phyloP scores from a whole-genome alignment of 345 rosid species.

The Hypericum perforatum region DNA sequence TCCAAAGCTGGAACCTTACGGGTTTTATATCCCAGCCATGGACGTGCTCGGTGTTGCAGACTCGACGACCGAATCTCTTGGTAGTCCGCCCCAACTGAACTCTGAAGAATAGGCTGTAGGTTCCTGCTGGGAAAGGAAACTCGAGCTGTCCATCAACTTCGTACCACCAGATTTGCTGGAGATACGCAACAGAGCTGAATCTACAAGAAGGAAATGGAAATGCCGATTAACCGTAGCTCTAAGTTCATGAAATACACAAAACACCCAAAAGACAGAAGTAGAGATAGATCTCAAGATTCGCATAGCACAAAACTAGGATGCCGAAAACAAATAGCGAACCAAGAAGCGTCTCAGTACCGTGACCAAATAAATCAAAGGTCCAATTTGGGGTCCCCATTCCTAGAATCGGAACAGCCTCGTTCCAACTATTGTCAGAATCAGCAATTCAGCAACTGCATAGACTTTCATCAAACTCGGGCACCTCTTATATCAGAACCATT shows the following conservation, averaged over 20 bases:
- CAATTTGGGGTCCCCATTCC: too few species aligned
- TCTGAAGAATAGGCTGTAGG: slow-evolving; percentile 71
- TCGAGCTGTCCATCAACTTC: slow-evolving; percentile 80
- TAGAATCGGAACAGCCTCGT: too few species aligned
- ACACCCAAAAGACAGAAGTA: not conserved
- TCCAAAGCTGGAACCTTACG: slow-evolving; percentile 60
- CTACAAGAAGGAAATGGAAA: slow-evolving; percentile 20
- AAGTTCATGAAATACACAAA: too few species aligned
- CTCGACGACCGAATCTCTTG: slow-evolving; percentile 62
- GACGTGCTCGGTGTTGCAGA: slow-evolving; percentile 59
- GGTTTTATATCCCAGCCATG: slow-evolving; percentile 93
- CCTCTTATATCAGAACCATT: too few species aligned
- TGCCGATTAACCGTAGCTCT: not conserved
- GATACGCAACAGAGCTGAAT: slow-evolving; percentile 66
- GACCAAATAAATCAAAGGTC: too few species aligned
- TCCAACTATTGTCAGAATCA: too few species aligned
- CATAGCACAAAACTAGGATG: too few species aligned
- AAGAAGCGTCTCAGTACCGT: too few species aligned
- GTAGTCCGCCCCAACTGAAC: slow-evolving; percentile 55
- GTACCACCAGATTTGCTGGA: slow-evolving; percentile 96
- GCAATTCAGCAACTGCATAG: too few species aligned
- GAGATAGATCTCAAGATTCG: not conserved
- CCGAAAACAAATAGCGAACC: too few species aligned
- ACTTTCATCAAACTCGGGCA: too few species aligned
- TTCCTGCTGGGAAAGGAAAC: slow-evolving; percentile 66